A percentile compares a stretch with the other conserved stretches of the same genome.
phyloP scores from a whole-genome alignment of 1,284 basidiomycete genomes.

The Pseudozyma hubeiensis region DNA sequence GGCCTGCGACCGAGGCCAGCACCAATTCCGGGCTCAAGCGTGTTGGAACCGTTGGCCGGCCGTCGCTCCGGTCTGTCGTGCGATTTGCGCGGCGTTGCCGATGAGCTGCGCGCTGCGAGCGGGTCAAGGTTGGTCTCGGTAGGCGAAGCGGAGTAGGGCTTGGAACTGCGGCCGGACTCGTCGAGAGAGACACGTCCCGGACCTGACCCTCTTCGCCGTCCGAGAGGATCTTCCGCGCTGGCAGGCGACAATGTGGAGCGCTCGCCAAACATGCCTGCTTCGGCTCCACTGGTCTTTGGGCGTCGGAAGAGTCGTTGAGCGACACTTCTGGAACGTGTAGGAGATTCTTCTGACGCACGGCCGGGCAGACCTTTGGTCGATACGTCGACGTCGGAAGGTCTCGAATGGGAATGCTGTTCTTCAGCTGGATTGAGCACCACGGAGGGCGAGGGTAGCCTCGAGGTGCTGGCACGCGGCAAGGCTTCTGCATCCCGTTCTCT shows the following conservation, averaged over 20 bases:
- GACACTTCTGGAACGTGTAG: conserved; percentile 17
- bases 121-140: conserved; percentile 19
- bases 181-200: conserved; percentile 35
- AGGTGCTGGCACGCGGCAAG: conserved; percentile 36
- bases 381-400: background rate
- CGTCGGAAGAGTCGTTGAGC: conserved; percentile 23
- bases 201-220: conserved; percentile 4
- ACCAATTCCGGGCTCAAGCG: conserved; percentile 13
- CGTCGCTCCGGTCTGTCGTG: conserved; percentile 8
- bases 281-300: conserved; percentile 37
- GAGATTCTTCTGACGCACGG: conserved; percentile 1
- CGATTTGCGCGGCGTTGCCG: conserved; percentile 10
- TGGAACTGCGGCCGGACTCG: conserved; percentile 14
- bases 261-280: conserved; percentile 18
- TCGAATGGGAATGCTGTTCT: background rate
- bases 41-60: conserved; percentile 3
- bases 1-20: conserved; percentile 24
- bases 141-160: conserved; percentile 20
- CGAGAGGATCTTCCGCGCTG: background rate
- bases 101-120: conserved; percentile 13
- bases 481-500: conserved; percentile 15
- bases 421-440: background rate
- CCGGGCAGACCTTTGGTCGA: background rate
- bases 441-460: conserved; percentile 21
- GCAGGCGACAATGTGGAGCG: conserved; percentile 5